phyloP scores from a whole-genome alignment of 2,329 filamentous ascomycete species.

The Chrysoporthe cubensis region DNA sequence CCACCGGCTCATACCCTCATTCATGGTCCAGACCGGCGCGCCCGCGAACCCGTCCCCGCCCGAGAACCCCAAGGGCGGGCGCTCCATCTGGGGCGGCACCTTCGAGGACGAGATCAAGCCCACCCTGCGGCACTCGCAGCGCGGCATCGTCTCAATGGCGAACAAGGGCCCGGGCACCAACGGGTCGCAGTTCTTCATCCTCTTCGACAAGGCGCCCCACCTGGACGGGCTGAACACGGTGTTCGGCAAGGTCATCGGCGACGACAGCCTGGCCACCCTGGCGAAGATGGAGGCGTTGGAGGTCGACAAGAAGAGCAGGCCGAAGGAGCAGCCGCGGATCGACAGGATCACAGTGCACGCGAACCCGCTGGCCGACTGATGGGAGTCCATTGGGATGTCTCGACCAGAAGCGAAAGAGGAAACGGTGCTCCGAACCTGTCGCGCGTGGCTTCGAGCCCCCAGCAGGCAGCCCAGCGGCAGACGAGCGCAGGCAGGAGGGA shows the following conservation, averaged over 20 bases:
- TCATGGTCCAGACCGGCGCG: slow-evolving; percentile 80
- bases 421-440: background rate
- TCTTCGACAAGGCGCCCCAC: slow-evolving; percentile 77
- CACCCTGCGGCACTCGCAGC: slow-evolving; percentile 67
- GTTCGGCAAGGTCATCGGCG: slow-evolving; percentile 74
- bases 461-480: background rate
- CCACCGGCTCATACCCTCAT: slow-evolving; percentile 78
- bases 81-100: slow-evolving; percentile 72
- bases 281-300: slow-evolving; percentile 72
- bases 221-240: slow-evolving; percentile 84
- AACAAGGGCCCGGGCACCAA: slow-evolving; percentile 77
- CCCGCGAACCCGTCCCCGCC: slow-evolving; percentile 56
- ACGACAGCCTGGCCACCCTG: slow-evolving; percentile 67
- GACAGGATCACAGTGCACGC: slow-evolving; percentile 75
- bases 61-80: slow-evolving; percentile 68
- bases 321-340: slow-evolving; percentile 68
- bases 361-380: slow-evolving; percentile 72
- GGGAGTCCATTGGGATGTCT: background rate
- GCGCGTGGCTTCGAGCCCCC: background rate
- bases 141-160: slow-evolving; percentile 77
- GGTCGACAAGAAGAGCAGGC: slow-evolving; percentile 78
- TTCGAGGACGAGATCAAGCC: slow-evolving; percentile 85
- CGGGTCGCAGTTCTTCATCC: slow-evolving; percentile 81
- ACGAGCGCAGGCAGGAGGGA: background rate
- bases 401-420: background rate